These are phyloP conservation scores for Edaphochlamys debaryana DNA, from an alignment of 139 green algal species.

Conservation along the genomic window DNA sequence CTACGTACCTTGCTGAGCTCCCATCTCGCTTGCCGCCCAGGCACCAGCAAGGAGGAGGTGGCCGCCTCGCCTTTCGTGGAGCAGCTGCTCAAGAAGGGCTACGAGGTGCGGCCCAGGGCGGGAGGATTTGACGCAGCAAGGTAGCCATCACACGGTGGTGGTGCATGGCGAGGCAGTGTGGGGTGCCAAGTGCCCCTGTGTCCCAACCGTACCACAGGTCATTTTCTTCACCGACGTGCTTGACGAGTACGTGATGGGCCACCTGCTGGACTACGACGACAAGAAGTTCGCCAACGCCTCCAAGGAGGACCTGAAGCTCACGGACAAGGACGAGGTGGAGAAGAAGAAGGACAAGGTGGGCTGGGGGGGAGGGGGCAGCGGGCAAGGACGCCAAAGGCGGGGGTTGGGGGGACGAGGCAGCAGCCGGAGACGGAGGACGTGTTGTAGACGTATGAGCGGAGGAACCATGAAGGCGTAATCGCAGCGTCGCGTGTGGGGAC, in stretches of 20 bases:
- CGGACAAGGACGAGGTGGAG: constrained; percentile 83
- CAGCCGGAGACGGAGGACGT: neutral
- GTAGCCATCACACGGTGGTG: too few relatives aligned
- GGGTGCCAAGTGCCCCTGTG: too few relatives aligned
- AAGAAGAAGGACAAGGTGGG: constrained; percentile 85
- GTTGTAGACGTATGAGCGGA: too few relatives aligned
- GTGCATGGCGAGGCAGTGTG: too few relatives aligned
- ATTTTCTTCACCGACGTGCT: constrained; percentile 97
- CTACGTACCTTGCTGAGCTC: neutral
- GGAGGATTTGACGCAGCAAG: too few relatives aligned
- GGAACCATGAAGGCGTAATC: too few relatives aligned
- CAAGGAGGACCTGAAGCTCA: constrained; percentile 97
- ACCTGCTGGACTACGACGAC: constrained; percentile 95
- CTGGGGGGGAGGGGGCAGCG: neutral
- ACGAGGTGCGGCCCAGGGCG: constrained; percentile 69
- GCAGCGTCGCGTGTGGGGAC: too few relatives aligned
- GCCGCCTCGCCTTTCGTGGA: constrained; percentile 81
- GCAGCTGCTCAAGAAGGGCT: constrained; percentile 66
- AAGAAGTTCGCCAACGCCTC: constrained; percentile 91
- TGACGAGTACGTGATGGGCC: constrained; percentile 96
- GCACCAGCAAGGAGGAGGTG: constrained; percentile 79
- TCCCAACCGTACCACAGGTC: too few relatives aligned
- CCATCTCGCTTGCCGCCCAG: constrained; percentile 34
- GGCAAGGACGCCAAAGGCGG: neutral
- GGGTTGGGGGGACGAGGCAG: neutral